Base-by-base conservation (phyloP, 2,329 filamentous ascomycete genomes). In the Stagonosporopsis cucurbitacearum region DNA sequence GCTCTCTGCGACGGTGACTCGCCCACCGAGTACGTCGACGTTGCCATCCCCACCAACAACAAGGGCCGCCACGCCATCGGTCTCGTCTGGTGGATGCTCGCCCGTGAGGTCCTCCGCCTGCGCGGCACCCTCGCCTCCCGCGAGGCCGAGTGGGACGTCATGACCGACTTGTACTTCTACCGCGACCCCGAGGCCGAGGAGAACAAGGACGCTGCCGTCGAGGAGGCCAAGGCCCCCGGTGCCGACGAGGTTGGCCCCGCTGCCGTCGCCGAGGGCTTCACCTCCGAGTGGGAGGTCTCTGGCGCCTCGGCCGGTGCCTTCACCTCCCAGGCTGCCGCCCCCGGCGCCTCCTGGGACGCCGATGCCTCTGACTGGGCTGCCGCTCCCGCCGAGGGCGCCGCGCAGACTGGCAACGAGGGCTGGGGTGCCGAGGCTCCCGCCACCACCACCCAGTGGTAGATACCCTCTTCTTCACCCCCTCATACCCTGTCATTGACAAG, bases 111-210 rank as follows among this genome's bases (percentile, higher is more conserved):
- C 79, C 93, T 99, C 81, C 92, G 96, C 79, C 92, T 99, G 77
- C 92, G 95, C 75, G 95, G 96, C 74, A 98, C 93, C 77, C 92
- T 99, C 78, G 90, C 91, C 79, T 92, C 86, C 86, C 92, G 95
- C 80, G 95, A 99, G 84, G 88, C 90, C 63, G 91, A 96, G 80
- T 99, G 95, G 95, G 95, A 99, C 79, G 90, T 96, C 82, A 98
- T 99, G 89, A 92, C 96, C 76, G 95, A 99, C 89, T 84, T 99
- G 76, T 99, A 99, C 92, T 99, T 99, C 89, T 97, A 99, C 91
- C 95, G 96, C 80, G 96, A 99, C 83, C 95, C 96, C 74, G 95
- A 99, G 84, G 92, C 93, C 71, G 95, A 99, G 88, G 95, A 96
- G 80, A 94, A 96, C 88, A 96, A 99, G 85, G 96, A 97, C 77